These are phyloP conservation scores for Saccharomycopsis amapae DNA, from an alignment of 805 yeast species.

Conservation along the genomic window DNA sequence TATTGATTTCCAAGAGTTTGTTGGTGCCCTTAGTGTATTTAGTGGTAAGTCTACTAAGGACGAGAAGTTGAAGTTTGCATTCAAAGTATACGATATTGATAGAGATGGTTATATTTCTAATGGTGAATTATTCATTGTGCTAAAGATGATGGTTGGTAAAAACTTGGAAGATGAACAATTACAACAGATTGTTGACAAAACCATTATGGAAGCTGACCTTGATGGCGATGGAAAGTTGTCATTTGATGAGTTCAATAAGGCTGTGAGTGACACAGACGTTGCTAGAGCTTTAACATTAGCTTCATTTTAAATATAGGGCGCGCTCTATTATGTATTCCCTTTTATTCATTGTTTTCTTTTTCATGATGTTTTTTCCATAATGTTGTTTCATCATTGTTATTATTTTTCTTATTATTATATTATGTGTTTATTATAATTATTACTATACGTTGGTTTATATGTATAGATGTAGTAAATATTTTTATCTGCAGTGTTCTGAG, in stretches of 20 bases:
- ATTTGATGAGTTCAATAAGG: conserved; percentile 78
- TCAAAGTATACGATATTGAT: conserved; percentile 91
- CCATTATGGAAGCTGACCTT: conserved; percentile 84
- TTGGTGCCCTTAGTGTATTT: conserved; percentile 78
- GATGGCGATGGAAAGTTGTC: conserved; percentile 84
- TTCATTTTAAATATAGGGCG: conserved; percentile 29
- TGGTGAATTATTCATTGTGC: conserved; percentile 86
- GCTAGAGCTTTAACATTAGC: conserved; percentile 54
- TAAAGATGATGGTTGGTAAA: conserved; percentile 95
- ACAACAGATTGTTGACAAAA: conserved; percentile 95
- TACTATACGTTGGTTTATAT: no score
- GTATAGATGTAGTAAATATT: no score
- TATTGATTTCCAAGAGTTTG: conserved; percentile 92
- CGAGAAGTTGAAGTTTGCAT: conserved; percentile 83
- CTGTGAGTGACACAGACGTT: conserved; percentile 48
- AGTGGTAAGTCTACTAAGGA: conserved; percentile 74
- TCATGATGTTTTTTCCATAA: not conserved
- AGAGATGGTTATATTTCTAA: conserved; percentile 91
- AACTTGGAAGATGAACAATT: conserved; percentile 79
- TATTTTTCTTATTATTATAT: no score
- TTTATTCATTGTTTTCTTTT: not conserved
- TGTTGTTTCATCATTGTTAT: not conserved
- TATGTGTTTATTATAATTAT: no score
- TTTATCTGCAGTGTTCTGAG: no score
- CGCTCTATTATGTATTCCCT: not conserved